Evolutionary conservation across 306 rosid species (phyloP).

Genomic region (Carpinus viminea): DNA sequence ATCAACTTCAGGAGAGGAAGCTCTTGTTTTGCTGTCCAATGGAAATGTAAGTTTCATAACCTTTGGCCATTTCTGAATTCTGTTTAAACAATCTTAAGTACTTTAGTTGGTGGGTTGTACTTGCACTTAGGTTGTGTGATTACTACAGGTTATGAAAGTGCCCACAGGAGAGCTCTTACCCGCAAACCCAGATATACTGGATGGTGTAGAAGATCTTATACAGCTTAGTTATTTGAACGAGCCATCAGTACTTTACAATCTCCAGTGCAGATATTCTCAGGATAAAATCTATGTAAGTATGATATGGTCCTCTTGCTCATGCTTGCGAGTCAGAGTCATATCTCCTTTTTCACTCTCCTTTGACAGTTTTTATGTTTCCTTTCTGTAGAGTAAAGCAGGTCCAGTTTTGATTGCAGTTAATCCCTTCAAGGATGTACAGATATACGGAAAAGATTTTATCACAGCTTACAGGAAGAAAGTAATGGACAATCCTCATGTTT

Average conservation of each 20-base stretch:
- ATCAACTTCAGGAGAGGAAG: constrained; percentile 68
- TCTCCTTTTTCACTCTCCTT: constrained; percentile 26
- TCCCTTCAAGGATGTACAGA: constrained; percentile 71
- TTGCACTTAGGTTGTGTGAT: constrained; percentile 30
- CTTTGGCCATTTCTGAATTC: constrained; percentile 14
- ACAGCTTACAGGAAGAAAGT: constrained; percentile 60
- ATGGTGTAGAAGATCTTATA: constrained; percentile 89
- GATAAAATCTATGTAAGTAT: constrained; percentile 79
- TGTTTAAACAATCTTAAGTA: constrained; percentile 19
- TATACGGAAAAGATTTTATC: constrained; percentile 66
- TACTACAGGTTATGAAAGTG: constrained; percentile 62
- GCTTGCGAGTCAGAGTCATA: constrained; percentile 18
- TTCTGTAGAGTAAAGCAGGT: constrained; percentile 88
- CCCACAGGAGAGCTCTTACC: constrained; percentile 65
- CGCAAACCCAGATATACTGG: constrained; percentile 85
- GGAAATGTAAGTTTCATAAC: constrained; percentile 62
- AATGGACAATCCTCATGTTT: constrained; percentile 75
- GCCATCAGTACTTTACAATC: constrained; percentile 85
- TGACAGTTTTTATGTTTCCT: constrained; percentile 32
- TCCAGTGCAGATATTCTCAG: constrained; percentile 67
- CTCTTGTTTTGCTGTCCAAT: constrained; percentile 63
- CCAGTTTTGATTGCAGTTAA: constrained; percentile 83
- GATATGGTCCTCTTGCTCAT: constrained; percentile 24
- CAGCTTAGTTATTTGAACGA: constrained; percentile 93
- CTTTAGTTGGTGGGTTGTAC: constrained; percentile 29